Conservation (phyloP, 371 early-diverging fungal genomes). For the Chytridium lagenaria region DNA sequence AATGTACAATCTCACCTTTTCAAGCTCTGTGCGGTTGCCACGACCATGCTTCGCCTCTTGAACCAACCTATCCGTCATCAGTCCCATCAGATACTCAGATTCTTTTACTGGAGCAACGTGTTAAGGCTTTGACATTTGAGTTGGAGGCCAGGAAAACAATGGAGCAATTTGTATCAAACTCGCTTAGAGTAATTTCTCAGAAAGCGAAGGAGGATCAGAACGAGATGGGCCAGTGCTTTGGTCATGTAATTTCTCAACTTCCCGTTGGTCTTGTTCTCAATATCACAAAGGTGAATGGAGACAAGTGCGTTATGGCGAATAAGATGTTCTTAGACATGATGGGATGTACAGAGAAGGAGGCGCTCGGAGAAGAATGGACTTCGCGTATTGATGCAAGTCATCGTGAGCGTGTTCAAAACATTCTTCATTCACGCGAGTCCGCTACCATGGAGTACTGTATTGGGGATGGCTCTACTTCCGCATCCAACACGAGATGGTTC, state of each 20-base stretch:
- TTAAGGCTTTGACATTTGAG: background rate
- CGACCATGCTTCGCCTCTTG: background rate
- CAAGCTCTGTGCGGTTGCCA: background rate
- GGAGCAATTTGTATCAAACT: background rate
- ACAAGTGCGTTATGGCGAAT: background rate
- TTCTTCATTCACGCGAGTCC: background rate
- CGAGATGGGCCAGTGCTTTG: background rate
- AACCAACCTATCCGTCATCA: background rate
- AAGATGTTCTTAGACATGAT: background rate
- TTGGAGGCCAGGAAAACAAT: background rate
- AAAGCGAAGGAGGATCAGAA: background rate
- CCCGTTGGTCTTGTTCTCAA: background rate
- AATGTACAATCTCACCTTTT: background rate
- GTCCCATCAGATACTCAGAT: background rate
- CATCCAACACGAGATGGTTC: background rate
- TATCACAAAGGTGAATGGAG: background rate
- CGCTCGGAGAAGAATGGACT: background rate
- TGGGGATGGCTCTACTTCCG: background rate
- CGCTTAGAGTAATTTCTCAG: background rate
- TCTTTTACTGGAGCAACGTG: background rate
- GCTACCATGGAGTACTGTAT: background rate
- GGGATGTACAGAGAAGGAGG: conserved; percentile 10
- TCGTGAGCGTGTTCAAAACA: background rate
- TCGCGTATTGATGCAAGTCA: background rate
- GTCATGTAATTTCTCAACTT: background rate